Conservation (phyloP, 306 rosid genomes). For the Geum urbanum region DNA sequence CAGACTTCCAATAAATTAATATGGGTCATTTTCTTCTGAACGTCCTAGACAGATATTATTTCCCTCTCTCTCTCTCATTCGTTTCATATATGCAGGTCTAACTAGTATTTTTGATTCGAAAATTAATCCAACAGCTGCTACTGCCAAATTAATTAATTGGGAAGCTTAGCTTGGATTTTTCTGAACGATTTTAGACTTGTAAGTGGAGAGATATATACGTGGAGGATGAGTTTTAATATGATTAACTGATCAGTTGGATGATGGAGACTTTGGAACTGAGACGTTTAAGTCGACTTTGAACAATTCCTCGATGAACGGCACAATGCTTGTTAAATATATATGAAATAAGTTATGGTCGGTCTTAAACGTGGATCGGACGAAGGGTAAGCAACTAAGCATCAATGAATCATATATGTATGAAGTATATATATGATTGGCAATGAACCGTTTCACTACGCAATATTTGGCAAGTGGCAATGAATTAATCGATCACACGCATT, state of each 20-base stretch:
- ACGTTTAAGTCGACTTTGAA: not conserved
- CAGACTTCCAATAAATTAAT: not conserved
- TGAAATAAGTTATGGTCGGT: not conserved
- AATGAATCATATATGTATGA: not conserved
- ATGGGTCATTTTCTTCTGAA: constrained; percentile 4
- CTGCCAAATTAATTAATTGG: not conserved
- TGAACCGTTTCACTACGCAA: constrained; percentile 1
- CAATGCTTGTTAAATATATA: not conserved
- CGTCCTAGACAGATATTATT: not conserved
- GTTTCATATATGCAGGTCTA: not conserved
- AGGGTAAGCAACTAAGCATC: not conserved
- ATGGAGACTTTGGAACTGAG: not conserved
- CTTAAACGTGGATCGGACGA: constrained; percentile 8
- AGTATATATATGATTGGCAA: no score
- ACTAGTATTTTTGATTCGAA: not conserved
- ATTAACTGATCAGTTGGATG: constrained; percentile 1
- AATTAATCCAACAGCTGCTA: not conserved
- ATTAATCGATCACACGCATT: not conserved
- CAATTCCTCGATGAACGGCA: not conserved
- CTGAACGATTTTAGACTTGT: not conserved
- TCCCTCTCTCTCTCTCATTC: not conserved
- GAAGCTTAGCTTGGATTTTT: not conserved
- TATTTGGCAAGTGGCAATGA: not conserved
- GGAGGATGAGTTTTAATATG: not conserved
- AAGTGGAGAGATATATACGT: no score